phyloP scores from a whole-genome alignment of 2,329 filamentous ascomycete species.

The Chrysoporthe deuterocubensis region DNA sequence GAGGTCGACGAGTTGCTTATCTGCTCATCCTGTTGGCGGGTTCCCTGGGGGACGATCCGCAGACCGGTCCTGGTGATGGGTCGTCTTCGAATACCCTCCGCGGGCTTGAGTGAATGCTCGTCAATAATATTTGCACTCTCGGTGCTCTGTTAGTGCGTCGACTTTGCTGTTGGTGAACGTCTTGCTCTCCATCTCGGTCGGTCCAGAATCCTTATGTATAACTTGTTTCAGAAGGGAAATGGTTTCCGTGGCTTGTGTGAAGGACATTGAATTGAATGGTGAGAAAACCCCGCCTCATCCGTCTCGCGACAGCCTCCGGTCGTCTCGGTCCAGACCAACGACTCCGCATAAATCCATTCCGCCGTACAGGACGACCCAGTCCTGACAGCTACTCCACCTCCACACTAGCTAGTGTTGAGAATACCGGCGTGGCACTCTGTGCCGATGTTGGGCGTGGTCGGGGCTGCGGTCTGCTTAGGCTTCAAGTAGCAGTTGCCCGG shows the following conservation, averaged over 20 bases:
- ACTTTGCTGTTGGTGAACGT: no score
- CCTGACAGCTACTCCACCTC: not conserved
- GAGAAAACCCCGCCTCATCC: not conserved
- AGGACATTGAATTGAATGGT: not conserved
- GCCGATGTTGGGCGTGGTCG: slow-evolving; percentile 40
- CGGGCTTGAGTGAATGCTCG: no score
- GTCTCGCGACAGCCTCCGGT: not conserved
- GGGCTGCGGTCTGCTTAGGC: slow-evolving; percentile 37
- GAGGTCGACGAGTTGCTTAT: no score
- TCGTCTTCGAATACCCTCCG: no score
- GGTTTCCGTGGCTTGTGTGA: not conserved
- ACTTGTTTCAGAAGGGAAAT: not conserved
- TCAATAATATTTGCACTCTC: no score
- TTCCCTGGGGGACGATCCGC: no score
- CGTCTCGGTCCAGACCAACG: not conserved
- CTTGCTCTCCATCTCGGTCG: no score
- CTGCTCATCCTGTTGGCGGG: no score
- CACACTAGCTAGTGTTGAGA: slow-evolving; percentile 15
- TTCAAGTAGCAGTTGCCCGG: slow-evolving; percentile 53
- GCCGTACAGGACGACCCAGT: not conserved
- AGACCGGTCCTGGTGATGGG: no score
- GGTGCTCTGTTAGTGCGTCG: no score
- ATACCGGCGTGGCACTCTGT: slow-evolving; percentile 44
- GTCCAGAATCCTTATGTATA: not conserved
- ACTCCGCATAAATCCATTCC: not conserved